Conservation (phyloP, 768 basidiomycete genomes). For the Pisolithus microcarpus region DNA sequence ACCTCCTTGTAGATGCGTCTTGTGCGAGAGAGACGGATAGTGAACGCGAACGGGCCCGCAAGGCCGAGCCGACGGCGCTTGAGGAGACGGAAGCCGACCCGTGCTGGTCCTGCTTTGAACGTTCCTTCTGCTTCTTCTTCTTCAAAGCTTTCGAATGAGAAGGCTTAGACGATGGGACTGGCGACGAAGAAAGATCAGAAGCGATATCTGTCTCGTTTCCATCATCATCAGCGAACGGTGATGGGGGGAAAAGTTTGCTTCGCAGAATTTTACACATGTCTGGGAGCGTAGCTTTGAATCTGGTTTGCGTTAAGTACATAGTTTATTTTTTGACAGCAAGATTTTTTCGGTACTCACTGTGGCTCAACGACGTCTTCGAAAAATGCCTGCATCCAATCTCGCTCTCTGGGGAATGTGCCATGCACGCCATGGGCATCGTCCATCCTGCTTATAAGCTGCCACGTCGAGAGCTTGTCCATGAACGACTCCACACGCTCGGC, state of each 20-base stretch:
- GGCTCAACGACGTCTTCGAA: conserved; percentile 60
- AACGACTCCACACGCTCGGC: conserved; percentile 60
- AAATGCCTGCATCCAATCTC: conserved; percentile 74
- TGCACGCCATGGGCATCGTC: conserved; percentile 23
- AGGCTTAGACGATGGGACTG: conserved; percentile 10
- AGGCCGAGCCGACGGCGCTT: conserved; percentile 12
- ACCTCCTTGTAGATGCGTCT: conserved; percentile 41
- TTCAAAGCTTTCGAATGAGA: conserved; percentile 3
- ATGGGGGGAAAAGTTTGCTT: conserved; percentile 58
- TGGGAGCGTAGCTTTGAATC: conserved; percentile 50
- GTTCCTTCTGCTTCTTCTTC: conserved; percentile 3
- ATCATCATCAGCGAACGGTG: conserved; percentile 54
- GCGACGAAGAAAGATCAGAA: conserved; percentile 9
- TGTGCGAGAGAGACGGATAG: conserved; percentile 66
- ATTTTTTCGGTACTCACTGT: conserved; percentile 35
- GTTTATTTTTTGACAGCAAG: neutral
- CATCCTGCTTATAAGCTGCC: conserved; percentile 53
- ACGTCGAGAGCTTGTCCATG: conserved; percentile 75
- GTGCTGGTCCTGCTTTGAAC: conserved; percentile 9
- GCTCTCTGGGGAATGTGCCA: conserved; percentile 22
- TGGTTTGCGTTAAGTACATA: conserved; percentile 17
- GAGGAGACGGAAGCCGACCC: conserved; percentile 17
- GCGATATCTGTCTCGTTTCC: conserved; percentile 14
- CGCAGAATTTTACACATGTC: conserved; percentile 51
- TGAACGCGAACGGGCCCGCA: conserved; percentile 48